Conservation (phyloP, 768 basidiomycete genomes). For the Amanita fuliginea region DNA sequence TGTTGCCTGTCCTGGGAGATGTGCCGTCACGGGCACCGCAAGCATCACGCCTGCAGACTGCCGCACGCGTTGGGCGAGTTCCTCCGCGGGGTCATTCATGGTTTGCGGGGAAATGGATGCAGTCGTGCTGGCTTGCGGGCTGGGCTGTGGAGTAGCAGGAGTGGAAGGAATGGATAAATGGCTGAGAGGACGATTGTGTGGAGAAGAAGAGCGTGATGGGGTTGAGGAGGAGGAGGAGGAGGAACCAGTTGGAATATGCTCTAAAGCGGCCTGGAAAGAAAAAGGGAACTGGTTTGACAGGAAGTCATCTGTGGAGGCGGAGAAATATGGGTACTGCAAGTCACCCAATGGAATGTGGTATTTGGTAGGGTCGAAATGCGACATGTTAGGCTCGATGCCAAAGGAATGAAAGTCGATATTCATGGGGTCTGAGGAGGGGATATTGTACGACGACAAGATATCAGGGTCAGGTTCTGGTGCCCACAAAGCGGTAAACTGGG, state of each 20-base stretch:
- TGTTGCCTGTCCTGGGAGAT: slow-evolving; percentile 17
- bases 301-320: slow-evolving; percentile 13
- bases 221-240: slow-evolving; percentile 12
- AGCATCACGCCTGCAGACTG: slow-evolving; percentile 48
- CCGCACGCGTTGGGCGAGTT: slow-evolving; percentile 37
- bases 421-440: slow-evolving; percentile 23
- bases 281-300: slow-evolving; percentile 25
- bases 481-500: slow-evolving; percentile 42
- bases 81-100: slow-evolving; percentile 22
- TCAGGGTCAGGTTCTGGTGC: slow-evolving; percentile 21
- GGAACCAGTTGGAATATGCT: slow-evolving; percentile 11
- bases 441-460: slow-evolving; percentile 30
- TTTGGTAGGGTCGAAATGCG: slow-evolving; percentile 36
- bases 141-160: slow-evolving; percentile 33
- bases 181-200: slow-evolving; percentile 34
- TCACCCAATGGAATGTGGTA: slow-evolving; percentile 11
- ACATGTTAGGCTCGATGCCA: slow-evolving; percentile 51
- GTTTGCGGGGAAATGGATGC: slow-evolving; percentile 8
- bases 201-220: slow-evolving; percentile 14
- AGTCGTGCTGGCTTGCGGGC: slow-evolving; percentile 15
- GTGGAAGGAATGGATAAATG: slow-evolving; percentile 45
- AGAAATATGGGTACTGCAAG: slow-evolving; percentile 7
- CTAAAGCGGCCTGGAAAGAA: slow-evolving; percentile 22
- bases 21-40: slow-evolving; percentile 31
- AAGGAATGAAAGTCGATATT: slow-evolving; percentile 55